These are phyloP conservation scores for Silene vulgaris DNA, from an alignment of 179 eudicot species.

Conservation along the genomic window DNA sequence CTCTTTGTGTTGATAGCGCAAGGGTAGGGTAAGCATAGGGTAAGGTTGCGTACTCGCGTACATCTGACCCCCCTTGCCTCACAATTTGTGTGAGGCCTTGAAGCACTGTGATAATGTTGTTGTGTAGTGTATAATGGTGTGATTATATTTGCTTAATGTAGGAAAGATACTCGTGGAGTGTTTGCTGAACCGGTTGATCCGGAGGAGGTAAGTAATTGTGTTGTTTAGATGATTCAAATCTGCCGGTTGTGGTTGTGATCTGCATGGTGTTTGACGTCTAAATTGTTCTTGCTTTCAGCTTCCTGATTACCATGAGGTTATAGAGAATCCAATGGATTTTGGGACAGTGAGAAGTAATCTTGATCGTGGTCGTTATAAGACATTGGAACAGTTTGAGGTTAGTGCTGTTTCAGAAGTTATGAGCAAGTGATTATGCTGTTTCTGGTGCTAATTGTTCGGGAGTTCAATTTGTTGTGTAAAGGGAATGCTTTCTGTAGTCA, in stretches of 20 bases:
- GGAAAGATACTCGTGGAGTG: constrained; percentile 85
- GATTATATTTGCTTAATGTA: constrained; percentile 29
- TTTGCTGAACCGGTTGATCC: constrained; percentile 92
- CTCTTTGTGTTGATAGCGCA: no score
- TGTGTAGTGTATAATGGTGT: neutral
- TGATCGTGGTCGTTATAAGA: constrained; percentile 42
- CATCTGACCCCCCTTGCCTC: no score
- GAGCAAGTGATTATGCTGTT: neutral
- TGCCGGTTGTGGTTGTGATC: neutral
- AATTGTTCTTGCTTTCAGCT: constrained; percentile 46
- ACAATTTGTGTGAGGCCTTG: no score
- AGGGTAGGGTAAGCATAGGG: no score
- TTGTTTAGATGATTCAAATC: neutral
- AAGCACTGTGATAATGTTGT: neutral
- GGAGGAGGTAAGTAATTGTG: constrained; percentile 53
- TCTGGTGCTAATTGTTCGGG: neutral
- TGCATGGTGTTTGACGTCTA: neutral
- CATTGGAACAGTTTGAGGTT: constrained; percentile 84
- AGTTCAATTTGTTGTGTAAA: neutral
- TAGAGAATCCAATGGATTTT: constrained; percentile 87
- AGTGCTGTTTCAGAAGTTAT: constrained; percentile 11
- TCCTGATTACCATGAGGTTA: constrained; percentile 82
- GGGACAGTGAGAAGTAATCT: constrained; percentile 82
- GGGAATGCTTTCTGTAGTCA: neutral
- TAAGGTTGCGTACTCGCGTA: no score